Base-by-base conservation (phyloP, 805 yeast species). In the Saccharomycopsis sp. region DNA sequence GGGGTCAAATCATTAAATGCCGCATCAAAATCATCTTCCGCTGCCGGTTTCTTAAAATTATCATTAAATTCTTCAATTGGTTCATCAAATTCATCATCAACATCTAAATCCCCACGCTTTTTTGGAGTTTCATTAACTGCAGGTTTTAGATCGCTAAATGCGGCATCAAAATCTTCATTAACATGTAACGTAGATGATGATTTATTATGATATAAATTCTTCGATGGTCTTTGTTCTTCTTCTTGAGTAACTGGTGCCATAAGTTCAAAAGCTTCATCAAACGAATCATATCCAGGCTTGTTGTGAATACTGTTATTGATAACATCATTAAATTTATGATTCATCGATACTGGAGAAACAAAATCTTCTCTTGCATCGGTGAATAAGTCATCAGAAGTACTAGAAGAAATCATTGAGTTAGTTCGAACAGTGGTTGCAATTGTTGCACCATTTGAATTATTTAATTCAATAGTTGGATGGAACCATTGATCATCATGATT, bases 81-180 rank as follows among this genome's bases (percentile, higher is more conserved):
- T 17, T 38, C 32, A 5, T 20, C 42, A 20, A 23, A 14, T n/a
- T 21, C 7, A 19, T 36, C 41, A 19, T 36, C 44, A 40, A 38
- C 44, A 14, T 17, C 40, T 21, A 27, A 24, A n/a, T 38, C 45
- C 14, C 38, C 24, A 5, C 38, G 13, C 17, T 41, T 41, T 11
- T 24, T 9, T 21, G 13, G 35, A 34, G 63, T 65, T 17, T 58
- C 66, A 3, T 54, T 53, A 35, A 49, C 54, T 17, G 56, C 60
- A 4, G 56, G 63, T 38, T 63, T 70, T 31, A 47, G 21, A 4
- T 40, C 40, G 21, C 19, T 35, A 24, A 36, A 24, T 14, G 31
- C 40, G 4, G 29, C 42, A 35, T 27, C 40, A 16, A 41, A 42
- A 26, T 35, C 27, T 60, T 65, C 1, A 11, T 22, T 35, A 23